Evolutionary conservation across 352 stramenopile species (phyloP).

Genomic region (Globisporangium perplexum): DNA sequence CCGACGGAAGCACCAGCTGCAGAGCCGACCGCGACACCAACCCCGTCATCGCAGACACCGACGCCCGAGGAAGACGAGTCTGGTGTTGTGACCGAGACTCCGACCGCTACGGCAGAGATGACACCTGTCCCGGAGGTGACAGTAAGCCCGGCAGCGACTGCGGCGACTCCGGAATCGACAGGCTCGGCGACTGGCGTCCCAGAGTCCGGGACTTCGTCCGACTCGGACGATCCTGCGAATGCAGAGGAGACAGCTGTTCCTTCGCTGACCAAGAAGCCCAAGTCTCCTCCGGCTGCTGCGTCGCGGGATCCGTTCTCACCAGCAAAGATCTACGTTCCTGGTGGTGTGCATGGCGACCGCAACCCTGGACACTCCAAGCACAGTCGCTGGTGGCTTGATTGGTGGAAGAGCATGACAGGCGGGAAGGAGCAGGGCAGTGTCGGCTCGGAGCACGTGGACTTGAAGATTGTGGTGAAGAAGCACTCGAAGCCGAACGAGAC

Average conservation of each 20-base stretch:
- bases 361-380: conserved; percentile 12
- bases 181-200: not conserved
- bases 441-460: not conserved
- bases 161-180: not conserved
- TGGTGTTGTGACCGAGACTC: not conserved
- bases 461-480: conserved; percentile 1
- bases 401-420: conserved; percentile 6
- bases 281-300: not conserved
- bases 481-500: not conserved
- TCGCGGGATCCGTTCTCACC: not conserved
- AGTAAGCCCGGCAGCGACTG: not conserved
- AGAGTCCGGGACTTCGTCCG: not conserved
- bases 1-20: not conserved
- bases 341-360: conserved; percentile 21
- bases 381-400: conserved; percentile 16
- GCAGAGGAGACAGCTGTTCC: not conserved
- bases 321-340: conserved; percentile 18
- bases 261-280: not conserved
- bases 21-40: not conserved
- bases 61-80: not conserved
- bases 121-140: not conserved
- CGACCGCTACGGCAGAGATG: not conserved
- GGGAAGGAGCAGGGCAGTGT: conserved; percentile 1
- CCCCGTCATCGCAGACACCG: not conserved
- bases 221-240: not conserved